Percentiles rank a stretch among this genome's conserved stretches.
These are phyloP conservation scores for Heritiera littoralis DNA, from an alignment of 345 rosid genomes.

Conservation along the genomic window DNA sequence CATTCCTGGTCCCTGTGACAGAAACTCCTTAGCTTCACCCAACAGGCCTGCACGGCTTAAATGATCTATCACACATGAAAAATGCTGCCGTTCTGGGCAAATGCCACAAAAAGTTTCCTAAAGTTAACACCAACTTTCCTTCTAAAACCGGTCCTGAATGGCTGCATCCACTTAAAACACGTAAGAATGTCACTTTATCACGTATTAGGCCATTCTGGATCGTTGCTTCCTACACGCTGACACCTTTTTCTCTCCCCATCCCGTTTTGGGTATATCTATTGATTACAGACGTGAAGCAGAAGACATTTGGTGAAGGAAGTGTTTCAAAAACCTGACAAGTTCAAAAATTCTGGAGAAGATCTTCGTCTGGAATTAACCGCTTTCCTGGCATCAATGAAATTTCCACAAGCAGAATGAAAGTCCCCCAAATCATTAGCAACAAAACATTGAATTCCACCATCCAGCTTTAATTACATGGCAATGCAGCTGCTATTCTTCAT, in stretches of 20 bases:
- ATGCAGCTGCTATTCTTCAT: constrained; percentile 74
- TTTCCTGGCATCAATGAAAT: constrained; percentile 45
- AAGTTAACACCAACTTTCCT: constrained; percentile 41
- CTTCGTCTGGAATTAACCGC: constrained; percentile 45
- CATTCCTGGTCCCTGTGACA: constrained; percentile 46
- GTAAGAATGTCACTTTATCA: constrained; percentile 69
- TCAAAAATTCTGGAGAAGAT: constrained; percentile 31
- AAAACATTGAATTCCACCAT: constrained; percentile 46
- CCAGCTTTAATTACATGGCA: constrained; percentile 60
- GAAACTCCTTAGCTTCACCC: constrained; percentile 62
- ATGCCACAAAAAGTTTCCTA: constrained; percentile 46
- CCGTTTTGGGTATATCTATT: constrained; percentile 59
- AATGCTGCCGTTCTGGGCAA: constrained; percentile 51
- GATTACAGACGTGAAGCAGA: constrained; percentile 70
- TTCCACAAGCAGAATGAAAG: constrained; percentile 63
- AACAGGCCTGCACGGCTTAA: constrained; percentile 76
- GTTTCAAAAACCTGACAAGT: constrained; percentile 44
- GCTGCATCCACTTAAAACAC: constrained; percentile 63
- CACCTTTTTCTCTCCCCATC: constrained; percentile 57
- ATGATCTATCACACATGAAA: constrained; percentile 79
- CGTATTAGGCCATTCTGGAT: constrained; percentile 53
- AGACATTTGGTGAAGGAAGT: constrained; percentile 55
- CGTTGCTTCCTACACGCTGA: constrained; percentile 56
- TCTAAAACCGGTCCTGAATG: constrained; percentile 78
- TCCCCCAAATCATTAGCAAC: constrained; percentile 72